Conservation (phyloP, 306 rosid genomes). For the Prinsepia uniflora region DNA sequence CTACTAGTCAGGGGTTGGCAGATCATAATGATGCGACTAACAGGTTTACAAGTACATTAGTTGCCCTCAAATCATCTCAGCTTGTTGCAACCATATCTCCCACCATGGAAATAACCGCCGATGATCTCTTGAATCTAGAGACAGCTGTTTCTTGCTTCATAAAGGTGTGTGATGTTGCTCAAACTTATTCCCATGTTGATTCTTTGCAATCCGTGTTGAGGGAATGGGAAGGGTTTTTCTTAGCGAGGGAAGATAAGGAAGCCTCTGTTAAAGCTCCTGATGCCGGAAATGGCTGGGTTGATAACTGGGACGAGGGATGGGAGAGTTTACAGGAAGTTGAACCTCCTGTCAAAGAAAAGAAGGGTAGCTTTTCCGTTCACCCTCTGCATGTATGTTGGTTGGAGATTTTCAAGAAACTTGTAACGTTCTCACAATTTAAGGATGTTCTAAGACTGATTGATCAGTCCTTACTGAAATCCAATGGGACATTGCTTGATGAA, state of each 20-base stretch:
- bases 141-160: conserved; percentile 77
- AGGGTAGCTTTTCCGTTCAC: conserved; percentile 41
- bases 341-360: conserved; percentile 45
- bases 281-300: conserved; percentile 76
- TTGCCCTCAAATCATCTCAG: conserved; percentile 90
- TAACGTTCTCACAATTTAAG: conserved; percentile 43
- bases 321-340: conserved; percentile 83
- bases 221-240: conserved; percentile 91
- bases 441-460: conserved; percentile 68
- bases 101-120: conserved; percentile 62
- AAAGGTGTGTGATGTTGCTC: conserved; percentile 60
- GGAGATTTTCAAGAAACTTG: conserved; percentile 62
- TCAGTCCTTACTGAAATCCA: conserved; percentile 49
- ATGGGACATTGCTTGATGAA: conserved; percentile 65
- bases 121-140: conserved; percentile 57
- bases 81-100: conserved; percentile 71
- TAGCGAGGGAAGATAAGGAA: conserved; percentile 36
- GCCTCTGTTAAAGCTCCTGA: conserved; percentile 48
- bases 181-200: conserved; percentile 52
- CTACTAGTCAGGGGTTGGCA: conserved; percentile 37
- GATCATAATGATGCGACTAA: conserved; percentile 61
- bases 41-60: conserved; percentile 81
- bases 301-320: conserved; percentile 98
- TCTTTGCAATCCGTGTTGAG: conserved; percentile 63
- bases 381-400: conserved; percentile 83